Base-by-base conservation (phyloP, 805 yeast species). In the Hanseniaspora taiwanica region DNA sequence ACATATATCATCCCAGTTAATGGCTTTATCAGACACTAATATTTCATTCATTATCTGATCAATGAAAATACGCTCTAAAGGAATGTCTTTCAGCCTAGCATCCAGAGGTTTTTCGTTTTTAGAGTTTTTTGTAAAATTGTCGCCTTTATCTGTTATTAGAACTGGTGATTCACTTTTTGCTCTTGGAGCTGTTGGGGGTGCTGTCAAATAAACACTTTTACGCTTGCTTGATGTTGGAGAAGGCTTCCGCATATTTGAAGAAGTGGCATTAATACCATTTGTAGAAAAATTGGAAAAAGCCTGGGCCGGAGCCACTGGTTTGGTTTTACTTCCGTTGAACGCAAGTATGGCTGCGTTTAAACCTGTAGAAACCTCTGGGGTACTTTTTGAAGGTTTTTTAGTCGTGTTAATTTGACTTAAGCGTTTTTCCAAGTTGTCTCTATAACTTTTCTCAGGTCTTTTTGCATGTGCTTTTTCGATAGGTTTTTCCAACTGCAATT, bases 1-100 rank as follows among this genome's bases (percentile, higher is more conserved):
- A 1, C 94, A 94, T 46, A 89, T 81, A 54, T 91, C 97, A 39
- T 81, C 89, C 97, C 97, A 91, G 49, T 73, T 78, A 2, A 89
- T 91, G 4, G n/a, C 17, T 16, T 10, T 16, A 16, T 29, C 33
- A 4, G 33, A 29, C 4, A 29, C 33, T 8, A 29, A 16, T 16
- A 29, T 16, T n/a, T 29, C 33, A 14, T 29, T 29, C 33, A 29
- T 29, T 9, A 29, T 29, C 14, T 29, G 33, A 29, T 10, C 14
- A 18, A 29, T 29, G 10, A 29, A n/a, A 4, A n/a, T n/a, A n/a
- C 18, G 18, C 9, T 29, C 33, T 16, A 29, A n/a, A 4, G 16
- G 33, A 16, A 29, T n/a, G 33, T 29, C 17, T 29, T 29, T n/a
- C 18, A 29, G 17, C 14, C 33, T 29, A n/a, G 33, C 18, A 16